Conservation (phyloP, 148 eudicot genomes). For the Agrostemma githago region DNA sequence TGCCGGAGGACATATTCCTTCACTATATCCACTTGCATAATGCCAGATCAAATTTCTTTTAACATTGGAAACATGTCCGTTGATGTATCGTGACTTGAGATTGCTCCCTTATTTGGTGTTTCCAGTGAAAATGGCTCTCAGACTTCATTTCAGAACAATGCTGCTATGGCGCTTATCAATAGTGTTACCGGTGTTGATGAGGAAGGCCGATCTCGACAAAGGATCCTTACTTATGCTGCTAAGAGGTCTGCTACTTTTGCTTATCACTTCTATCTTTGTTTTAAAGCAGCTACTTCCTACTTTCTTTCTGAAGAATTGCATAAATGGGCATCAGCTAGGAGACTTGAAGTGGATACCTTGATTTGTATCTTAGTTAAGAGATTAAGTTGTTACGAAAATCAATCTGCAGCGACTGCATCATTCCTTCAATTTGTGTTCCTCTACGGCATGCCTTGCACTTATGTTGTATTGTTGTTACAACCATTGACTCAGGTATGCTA, state of each 20-base stretch:
- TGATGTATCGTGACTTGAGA: neutral
- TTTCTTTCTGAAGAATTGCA: neutral
- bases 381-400: neutral
- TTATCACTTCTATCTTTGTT: neutral
- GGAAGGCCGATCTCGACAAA: constrained; percentile 84
- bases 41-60: no score
- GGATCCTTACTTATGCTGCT: constrained; percentile 90
- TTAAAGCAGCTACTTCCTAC: neutral
- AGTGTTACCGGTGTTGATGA: constrained; percentile 83
- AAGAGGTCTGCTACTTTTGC: constrained; percentile 44
- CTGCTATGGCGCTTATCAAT: constrained; percentile 79
- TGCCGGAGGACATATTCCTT: no score
- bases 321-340: no score
- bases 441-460: neutral
- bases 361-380: no score
- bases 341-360: no score
- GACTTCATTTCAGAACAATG: constrained; percentile 44
- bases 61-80: no score
- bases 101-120: neutral
- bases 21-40: neutral
- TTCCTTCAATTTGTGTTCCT: neutral
- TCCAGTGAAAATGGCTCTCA: constrained; percentile 56
- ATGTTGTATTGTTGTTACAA: neutral
- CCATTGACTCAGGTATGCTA: constrained; percentile 63
- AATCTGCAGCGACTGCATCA: no score